A percentile compares a stretch with the other conserved stretches of the same genome.
These are phyloP conservation scores for Alternaria triticina DNA, from an alignment of 2,329 filamentous ascomycete genomes.

Conservation along the genomic window DNA sequence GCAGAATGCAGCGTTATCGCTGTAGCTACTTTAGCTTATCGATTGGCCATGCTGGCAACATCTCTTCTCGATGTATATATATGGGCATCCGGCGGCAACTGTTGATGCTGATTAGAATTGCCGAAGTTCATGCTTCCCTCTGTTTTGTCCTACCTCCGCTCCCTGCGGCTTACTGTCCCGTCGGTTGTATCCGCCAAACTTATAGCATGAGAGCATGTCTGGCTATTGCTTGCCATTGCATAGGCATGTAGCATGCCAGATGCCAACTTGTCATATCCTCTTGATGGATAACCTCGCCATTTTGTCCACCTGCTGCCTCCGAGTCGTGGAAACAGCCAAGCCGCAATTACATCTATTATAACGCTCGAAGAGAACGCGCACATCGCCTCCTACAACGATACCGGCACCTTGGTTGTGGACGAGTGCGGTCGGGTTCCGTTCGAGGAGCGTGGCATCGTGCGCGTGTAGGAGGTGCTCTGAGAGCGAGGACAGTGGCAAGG, in stretches of 20 bases:
- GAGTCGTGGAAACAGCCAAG: slow-evolving; percentile 33
- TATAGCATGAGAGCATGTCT: slow-evolving; percentile 55
- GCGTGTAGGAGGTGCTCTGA: slow-evolving; percentile 34
- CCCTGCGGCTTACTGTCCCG: slow-evolving; percentile 42
- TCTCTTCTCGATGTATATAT: slow-evolving; percentile 32
- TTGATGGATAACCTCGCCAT: slow-evolving; percentile 36
- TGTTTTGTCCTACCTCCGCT: slow-evolving; percentile 51
- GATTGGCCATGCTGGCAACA: slow-evolving; percentile 33
- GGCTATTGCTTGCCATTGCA: slow-evolving; percentile 55
- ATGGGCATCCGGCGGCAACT: slow-evolving; percentile 32
- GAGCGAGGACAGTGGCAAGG: slow-evolving; percentile 34
- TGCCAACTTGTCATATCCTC: slow-evolving; percentile 47
- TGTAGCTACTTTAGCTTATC: background rate
- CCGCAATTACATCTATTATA: slow-evolving; percentile 32
- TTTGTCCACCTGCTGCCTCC: slow-evolving; percentile 37
- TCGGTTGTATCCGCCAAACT: slow-evolving; percentile 49
- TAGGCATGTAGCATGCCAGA: slow-evolving; percentile 40
- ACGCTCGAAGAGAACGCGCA: slow-evolving; percentile 36
- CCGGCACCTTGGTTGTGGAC: slow-evolving; percentile 45
- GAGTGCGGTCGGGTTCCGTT: slow-evolving; percentile 38
- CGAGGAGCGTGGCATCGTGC: slow-evolving; percentile 38
- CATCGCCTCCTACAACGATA: slow-evolving; percentile 41
- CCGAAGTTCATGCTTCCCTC: slow-evolving; percentile 50
- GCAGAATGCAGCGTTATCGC: background rate
- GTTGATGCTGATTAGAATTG: slow-evolving; percentile 50